Conservation (phyloP, 2,329 filamentous ascomycete species). For the Neonectria coccinea region DNA sequence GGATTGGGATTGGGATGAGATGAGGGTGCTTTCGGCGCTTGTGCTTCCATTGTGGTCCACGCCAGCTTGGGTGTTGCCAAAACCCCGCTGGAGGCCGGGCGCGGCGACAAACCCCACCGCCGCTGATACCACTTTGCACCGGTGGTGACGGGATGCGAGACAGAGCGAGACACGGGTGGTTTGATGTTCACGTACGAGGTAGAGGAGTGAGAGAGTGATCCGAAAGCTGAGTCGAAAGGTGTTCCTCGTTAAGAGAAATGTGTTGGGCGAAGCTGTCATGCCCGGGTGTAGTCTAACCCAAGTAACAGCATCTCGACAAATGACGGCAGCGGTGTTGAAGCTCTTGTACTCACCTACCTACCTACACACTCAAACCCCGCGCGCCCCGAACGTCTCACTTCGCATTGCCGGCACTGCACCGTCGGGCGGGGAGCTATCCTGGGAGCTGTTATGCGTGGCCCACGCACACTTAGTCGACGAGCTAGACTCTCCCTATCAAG, state of each 20-base stretch:
- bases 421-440: constrained; percentile 1
- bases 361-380: constrained; percentile 4
- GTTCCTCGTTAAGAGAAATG: not conserved
- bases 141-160: not conserved
- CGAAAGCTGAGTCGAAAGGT: constrained; percentile 2
- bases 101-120: constrained; percentile 13
- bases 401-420: constrained; percentile 1
- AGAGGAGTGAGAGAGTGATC: not conserved
- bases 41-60: not conserved
- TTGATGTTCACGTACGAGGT: constrained; percentile 15
- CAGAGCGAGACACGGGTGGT: constrained; percentile 8
- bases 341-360: not conserved
- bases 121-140: constrained; percentile 18
- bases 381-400: not conserved
- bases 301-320: not conserved
- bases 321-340: not conserved
- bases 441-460: constrained; percentile 13
- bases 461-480: not conserved
- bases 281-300: not conserved
- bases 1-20: constrained; percentile 12
- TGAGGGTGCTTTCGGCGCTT: constrained; percentile 4
- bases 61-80: not conserved
- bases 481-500: constrained; percentile 2
- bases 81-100: constrained; percentile 23
- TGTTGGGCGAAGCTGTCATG: not conserved